Percentiles rank a stretch among this genome's conserved stretches.
Evolutionary conservation across 208 protist species (phyloP).

Genomic region (Leishmania turanica): DNA sequence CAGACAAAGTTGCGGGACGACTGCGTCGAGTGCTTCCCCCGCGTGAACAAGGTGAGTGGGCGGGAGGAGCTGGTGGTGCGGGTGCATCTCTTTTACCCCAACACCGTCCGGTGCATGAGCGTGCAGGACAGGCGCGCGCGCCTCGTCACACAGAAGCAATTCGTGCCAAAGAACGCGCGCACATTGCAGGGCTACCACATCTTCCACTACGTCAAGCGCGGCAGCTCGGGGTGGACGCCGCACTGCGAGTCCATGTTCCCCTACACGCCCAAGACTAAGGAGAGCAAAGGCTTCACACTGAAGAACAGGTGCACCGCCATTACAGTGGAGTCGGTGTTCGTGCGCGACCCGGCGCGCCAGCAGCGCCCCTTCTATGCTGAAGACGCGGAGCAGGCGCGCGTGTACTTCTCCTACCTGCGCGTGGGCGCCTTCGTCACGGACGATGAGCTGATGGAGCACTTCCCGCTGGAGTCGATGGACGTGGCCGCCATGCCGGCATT

Average conservation of each 20-base stretch:
- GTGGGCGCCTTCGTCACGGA: conserved; percentile 17
- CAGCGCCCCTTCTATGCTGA: conserved; percentile 20
- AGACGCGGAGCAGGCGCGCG: conserved; percentile 14
- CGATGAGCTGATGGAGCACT: conserved; percentile 14
- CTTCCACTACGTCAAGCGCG: conserved; percentile 1
- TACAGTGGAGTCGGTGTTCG: conserved; percentile 28
- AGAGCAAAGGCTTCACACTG: conserved; percentile 6
- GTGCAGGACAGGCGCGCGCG: conserved; percentile 14
- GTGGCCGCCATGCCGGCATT: conserved; percentile 15
- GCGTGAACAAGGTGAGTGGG: neutral
- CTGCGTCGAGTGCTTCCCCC: conserved; percentile 25
- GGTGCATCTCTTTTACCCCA: conserved; percentile 24
- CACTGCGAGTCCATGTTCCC: conserved; percentile 19
- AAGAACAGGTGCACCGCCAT: conserved; percentile 8
- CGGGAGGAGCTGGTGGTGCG: conserved; percentile 13
- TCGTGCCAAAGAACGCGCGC: conserved; percentile 13
- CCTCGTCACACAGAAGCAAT: conserved; percentile 22
- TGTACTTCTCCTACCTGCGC: conserved; percentile 21
- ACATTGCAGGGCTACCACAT: conserved; percentile 11
- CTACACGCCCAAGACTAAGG: conserved; percentile 3
- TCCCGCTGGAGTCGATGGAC: conserved; percentile 8
- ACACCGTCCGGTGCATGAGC: conserved; percentile 14
- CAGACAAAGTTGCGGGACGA: conserved; percentile 26
- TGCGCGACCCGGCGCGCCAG: conserved; percentile 12
- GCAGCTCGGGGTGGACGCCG: neutral